Conservation (phyloP, 345 rosid species). For the Syzygium aromaticum region DNA sequence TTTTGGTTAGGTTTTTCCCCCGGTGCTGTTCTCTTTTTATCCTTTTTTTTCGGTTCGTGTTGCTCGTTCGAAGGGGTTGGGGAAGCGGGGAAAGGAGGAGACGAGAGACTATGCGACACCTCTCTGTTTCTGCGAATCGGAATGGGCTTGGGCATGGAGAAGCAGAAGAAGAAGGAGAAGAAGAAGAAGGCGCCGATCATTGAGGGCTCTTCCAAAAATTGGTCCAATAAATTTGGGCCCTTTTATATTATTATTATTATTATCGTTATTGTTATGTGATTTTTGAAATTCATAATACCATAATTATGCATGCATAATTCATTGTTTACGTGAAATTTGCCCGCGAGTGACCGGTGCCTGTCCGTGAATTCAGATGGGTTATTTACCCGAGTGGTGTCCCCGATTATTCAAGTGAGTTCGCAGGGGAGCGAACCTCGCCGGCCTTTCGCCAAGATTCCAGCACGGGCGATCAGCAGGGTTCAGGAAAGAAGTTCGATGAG, state of each 20-base stretch:
- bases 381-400: rapidly evolving
- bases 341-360: no score
- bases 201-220: background rate
- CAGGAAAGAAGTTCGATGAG: rapidly evolving
- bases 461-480: background rate
- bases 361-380: no score
- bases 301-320: background rate
- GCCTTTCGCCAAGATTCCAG: no score
- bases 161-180: background rate
- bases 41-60: background rate
- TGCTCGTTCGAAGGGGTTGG: background rate
- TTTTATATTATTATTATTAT: background rate
- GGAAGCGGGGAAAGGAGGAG: background rate
- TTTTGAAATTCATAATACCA: background rate
- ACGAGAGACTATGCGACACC: background rate
- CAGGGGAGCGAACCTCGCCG: background rate
- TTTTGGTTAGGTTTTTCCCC: background rate
- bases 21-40: background rate
- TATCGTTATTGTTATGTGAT: background rate
- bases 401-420: background rate
- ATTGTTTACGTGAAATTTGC: no score
- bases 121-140: conserved; percentile 1
- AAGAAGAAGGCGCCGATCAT: background rate
- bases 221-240: conserved; percentile 2
- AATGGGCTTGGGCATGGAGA: conserved; percentile 8